phyloP scores from a whole-genome alignment of 2,329 filamentous ascomycete genomes.

The Rosellinia necatrix region DNA sequence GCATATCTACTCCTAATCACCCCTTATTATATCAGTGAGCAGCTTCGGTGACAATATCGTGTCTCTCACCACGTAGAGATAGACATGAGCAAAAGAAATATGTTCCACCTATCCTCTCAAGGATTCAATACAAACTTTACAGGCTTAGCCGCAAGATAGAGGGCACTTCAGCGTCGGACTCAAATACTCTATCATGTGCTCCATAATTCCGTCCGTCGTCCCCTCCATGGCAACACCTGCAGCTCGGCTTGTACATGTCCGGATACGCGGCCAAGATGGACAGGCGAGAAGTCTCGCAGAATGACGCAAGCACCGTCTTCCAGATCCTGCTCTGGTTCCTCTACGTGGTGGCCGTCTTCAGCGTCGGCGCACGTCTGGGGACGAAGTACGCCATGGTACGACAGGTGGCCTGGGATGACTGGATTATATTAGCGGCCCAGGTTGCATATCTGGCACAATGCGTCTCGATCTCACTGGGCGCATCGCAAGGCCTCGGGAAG shows the following conservation, averaged over 20 bases:
- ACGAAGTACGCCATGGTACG: slow-evolving; percentile 30
- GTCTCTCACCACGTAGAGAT: neutral
- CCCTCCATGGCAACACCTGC: neutral
- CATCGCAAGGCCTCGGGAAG: slow-evolving; percentile 30
- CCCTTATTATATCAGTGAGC: no score
- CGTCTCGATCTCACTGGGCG: slow-evolving; percentile 30
- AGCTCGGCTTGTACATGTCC: neutral
- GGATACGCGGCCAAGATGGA: slow-evolving; percentile 12
- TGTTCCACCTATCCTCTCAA: neutral
- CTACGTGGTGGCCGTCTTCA: slow-evolving; percentile 26
- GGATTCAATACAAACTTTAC: neutral
- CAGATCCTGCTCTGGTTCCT: slow-evolving; percentile 30
- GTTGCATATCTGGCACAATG: slow-evolving; percentile 32
- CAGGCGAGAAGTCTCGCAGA: neutral
- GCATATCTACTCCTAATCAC: no score
- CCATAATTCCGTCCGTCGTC: neutral
- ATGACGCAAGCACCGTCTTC: slow-evolving; percentile 23
- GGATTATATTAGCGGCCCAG: slow-evolving; percentile 30
- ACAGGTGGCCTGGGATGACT: slow-evolving; percentile 29
- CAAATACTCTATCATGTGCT: slow-evolving; percentile 5
- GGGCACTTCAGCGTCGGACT: neutral
- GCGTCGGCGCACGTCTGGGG: slow-evolving; percentile 23
- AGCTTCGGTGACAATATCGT: no score
- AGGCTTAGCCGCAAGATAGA: neutral
- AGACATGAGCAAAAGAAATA: slow-evolving; percentile 1